A percentile compares a stretch with the other conserved stretches of the same genome.
Conservation (phyloP, 768 basidiomycete genomes). For the Trametes coccinea region DNA sequence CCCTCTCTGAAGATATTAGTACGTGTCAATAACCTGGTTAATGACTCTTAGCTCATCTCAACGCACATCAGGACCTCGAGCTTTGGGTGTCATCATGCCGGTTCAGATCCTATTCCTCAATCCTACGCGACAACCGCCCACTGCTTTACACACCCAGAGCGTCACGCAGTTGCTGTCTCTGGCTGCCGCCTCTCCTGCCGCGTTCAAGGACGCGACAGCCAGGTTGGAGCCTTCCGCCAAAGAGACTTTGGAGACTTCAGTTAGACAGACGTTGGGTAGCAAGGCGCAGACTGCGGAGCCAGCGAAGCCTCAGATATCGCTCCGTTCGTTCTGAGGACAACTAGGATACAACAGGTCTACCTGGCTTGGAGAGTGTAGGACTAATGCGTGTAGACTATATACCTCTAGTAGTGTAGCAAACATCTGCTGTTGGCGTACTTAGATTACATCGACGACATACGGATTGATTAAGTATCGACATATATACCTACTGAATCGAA, state of each 20-base stretch:
- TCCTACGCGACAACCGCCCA: conserved; percentile 43
- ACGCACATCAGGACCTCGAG: conserved; percentile 52
- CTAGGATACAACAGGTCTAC: not conserved
- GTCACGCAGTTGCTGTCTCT: conserved; percentile 69
- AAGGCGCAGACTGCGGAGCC: conserved; percentile 37
- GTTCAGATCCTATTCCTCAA: conserved; percentile 71
- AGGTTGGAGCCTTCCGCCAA: conserved; percentile 59
- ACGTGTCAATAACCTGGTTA: conserved; percentile 31
- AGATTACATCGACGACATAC: conserved; percentile 22
- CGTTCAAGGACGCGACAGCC: conserved; percentile 84
- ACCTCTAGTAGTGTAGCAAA: conserved; percentile 21
- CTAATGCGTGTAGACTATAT: conserved; percentile 22
- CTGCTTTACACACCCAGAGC: conserved; percentile 55
- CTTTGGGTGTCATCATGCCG: conserved; percentile 74
- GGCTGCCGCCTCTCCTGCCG: conserved; percentile 66
- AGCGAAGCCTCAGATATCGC: conserved; percentile 75
- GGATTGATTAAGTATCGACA: conserved; percentile 20
- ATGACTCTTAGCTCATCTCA: conserved; percentile 1
- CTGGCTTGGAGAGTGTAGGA: conserved; percentile 15
- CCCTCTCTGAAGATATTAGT: conserved; percentile 64
- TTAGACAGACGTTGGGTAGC: conserved; percentile 68
- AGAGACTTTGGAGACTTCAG: conserved; percentile 70
- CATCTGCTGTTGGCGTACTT: conserved; percentile 16
- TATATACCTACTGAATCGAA: conserved; percentile 15
- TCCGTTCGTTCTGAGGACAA: conserved; percentile 59